A percentile compares a stretch with the other conserved stretches of the same genome.
Conservation (phyloP, 176 grass and related monocot genomes). For the Stipa capillata region DNA sequence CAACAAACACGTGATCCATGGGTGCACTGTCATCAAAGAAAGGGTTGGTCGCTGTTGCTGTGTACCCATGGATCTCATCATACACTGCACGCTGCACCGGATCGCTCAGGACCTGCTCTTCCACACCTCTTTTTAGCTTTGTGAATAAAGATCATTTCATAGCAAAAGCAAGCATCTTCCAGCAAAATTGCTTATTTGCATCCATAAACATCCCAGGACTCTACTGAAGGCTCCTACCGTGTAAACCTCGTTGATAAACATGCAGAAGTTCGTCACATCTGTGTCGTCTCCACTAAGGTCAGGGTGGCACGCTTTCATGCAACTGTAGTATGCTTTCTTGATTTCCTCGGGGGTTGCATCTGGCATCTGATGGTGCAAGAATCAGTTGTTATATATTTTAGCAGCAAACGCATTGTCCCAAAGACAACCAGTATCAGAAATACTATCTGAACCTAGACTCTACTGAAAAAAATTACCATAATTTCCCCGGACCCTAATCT, state of each 20-base stretch:
- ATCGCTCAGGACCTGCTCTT: constrained; percentile 75
- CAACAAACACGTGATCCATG: constrained; percentile 76
- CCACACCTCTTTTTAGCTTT: constrained; percentile 32
- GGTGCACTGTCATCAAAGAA: constrained; percentile 76
- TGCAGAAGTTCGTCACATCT: constrained; percentile 74
- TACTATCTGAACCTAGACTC: not conserved
- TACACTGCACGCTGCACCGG: constrained; percentile 71
- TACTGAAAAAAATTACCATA: not conserved
- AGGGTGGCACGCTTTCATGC: constrained; percentile 89
- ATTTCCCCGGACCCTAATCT: not conserved
- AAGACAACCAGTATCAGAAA: not conserved
- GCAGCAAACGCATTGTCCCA: not conserved
- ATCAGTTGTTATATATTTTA: not conserved
- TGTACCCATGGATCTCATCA: constrained; percentile 86
- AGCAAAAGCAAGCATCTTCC: not conserved
- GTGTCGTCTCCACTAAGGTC: constrained; percentile 75
- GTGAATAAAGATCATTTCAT: not conserved
- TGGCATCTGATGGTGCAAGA: constrained; percentile 45
- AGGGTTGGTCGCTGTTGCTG: constrained; percentile 69
- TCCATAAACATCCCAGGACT: not conserved
- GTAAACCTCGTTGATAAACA: constrained; percentile 96
- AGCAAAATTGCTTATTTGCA: not conserved
- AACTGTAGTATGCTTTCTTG: constrained; percentile 85
- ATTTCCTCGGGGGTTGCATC: constrained; percentile 87
- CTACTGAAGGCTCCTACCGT: constrained; percentile 23